Percentiles rank a stretch among this genome's conserved stretches.
Evolutionary conservation across 139 green algal genomes (phyloP).

Genomic region (Deuterostichococcus epilithicus): DNA sequence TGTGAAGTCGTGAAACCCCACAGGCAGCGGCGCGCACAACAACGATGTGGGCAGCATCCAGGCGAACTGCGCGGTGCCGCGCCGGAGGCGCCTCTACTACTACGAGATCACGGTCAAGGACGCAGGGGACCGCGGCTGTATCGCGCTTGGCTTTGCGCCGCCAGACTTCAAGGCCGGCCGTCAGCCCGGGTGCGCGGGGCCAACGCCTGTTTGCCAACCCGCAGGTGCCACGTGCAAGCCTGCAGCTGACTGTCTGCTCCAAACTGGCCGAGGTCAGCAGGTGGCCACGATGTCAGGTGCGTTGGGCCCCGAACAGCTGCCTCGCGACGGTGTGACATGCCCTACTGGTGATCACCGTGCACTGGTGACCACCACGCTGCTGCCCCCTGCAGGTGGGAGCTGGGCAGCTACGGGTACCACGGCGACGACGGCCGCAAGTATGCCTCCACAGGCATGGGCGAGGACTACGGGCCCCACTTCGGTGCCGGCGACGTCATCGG

Average conservation of each 20-base stretch:
- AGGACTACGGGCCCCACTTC: slow-evolving; percentile 78
- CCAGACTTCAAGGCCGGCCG: slow-evolving; percentile 60
- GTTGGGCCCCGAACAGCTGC: too few relatives aligned
- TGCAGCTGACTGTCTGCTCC: too few relatives aligned
- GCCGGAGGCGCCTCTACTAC: slow-evolving; percentile 67
- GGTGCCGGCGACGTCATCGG: slow-evolving; percentile 71
- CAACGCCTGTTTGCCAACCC: too few relatives aligned
- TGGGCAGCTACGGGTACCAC: slow-evolving; percentile 80
- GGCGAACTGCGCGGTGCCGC: slow-evolving; percentile 62
- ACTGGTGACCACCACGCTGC: too few relatives aligned
- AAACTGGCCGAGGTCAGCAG: too few relatives aligned
- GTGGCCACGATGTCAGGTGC: too few relatives aligned
- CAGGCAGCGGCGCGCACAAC: slow-evolving; percentile 37
- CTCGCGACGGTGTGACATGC: too few relatives aligned
- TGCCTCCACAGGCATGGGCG: slow-evolving; percentile 40
- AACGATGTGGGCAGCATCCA: slow-evolving; percentile 77
- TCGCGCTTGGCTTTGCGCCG: slow-evolving; percentile 76
- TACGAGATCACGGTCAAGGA: slow-evolving; percentile 76
- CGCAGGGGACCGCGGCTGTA: slow-evolving; percentile 46
- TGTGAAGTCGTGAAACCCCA: too few relatives aligned
- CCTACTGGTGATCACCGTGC: too few relatives aligned
- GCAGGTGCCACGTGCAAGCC: too few relatives aligned
- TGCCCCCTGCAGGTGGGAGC: slow-evolving; percentile 67
- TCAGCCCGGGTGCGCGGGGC: slow-evolving; percentile 72
- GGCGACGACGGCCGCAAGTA: slow-evolving; percentile 81